Conservation (phyloP, 2,329 filamentous ascomycete species). For the Colletotrichum viniferum region DNA sequence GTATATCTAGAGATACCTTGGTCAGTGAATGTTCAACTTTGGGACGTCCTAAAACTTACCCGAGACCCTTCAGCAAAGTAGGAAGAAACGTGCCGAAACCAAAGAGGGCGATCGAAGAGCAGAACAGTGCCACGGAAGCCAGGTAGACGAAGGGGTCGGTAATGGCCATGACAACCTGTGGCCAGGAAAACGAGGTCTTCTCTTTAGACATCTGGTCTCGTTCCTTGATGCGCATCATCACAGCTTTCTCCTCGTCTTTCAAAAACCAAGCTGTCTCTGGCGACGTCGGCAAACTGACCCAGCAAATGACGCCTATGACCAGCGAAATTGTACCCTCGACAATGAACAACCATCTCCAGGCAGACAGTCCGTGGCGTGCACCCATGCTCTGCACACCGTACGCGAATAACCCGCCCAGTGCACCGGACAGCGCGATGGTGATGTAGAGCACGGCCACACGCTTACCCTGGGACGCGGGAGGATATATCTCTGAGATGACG, state of each 20-base stretch:
- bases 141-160: slow-evolving; percentile 33
- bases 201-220: slow-evolving; percentile 29
- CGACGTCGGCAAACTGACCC: slow-evolving; percentile 49
- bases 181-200: slow-evolving; percentile 29
- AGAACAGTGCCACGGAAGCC: slow-evolving; percentile 31
- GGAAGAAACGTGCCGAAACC: slow-evolving; percentile 34
- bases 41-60: neutral
- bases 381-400: slow-evolving; percentile 44
- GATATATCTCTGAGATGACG: slow-evolving; percentile 38
- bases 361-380: neutral
- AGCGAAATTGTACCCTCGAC: slow-evolving; percentile 44
- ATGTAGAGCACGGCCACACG: slow-evolving; percentile 34
- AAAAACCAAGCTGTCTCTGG: slow-evolving; percentile 50
- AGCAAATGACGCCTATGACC: slow-evolving; percentile 29
- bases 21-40: neutral
- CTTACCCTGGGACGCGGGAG: slow-evolving; percentile 35
- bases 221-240: slow-evolving; percentile 30
- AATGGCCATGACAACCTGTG: slow-evolving; percentile 29
- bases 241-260: slow-evolving; percentile 39
- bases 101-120: slow-evolving; percentile 31
- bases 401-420: slow-evolving; percentile 32
- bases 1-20: slow-evolving; percentile 2
- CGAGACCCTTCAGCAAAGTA: slow-evolving; percentile 3
- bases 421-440: slow-evolving; percentile 33
- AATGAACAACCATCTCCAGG: slow-evolving; percentile 58